A percentile compares a stretch with the other conserved stretches of the same genome.
Conservation (phyloP, 495 filamentous ascomycete genomes). For the Jackrogersella minutella region DNA sequence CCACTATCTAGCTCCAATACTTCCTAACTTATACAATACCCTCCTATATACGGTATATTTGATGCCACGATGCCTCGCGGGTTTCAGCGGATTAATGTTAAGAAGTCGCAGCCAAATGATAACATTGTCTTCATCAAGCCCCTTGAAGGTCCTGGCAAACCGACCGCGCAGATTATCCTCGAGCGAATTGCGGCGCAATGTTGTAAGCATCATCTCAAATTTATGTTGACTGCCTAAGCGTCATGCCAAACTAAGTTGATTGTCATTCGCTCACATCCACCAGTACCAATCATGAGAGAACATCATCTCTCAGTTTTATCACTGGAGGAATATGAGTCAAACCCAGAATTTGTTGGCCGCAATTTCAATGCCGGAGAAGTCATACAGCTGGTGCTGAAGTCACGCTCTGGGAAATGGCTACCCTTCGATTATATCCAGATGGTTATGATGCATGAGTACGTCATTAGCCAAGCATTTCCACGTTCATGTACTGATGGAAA, state of each 20-base stretch:
- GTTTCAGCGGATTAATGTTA: constrained; percentile 72
- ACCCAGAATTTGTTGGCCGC: constrained; percentile 76
- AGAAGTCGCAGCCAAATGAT: constrained; percentile 69
- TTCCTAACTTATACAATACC: too few relatives aligned
- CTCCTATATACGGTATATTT: too few relatives aligned
- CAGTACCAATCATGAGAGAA: constrained; percentile 73
- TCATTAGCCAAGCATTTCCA: neutral
- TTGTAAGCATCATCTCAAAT: constrained; percentile 45
- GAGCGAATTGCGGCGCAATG: constrained; percentile 81
- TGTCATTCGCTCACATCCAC: constrained; percentile 16
- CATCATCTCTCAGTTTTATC: constrained; percentile 73
- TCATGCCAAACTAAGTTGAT: neutral
- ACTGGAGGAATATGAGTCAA: constrained; percentile 79
- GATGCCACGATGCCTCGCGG: constrained; percentile 67
- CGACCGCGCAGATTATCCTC: constrained; percentile 71
- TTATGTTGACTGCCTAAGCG: neutral
- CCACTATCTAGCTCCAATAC: too few relatives aligned
- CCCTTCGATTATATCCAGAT: constrained; percentile 80
- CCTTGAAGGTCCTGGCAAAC: constrained; percentile 64
- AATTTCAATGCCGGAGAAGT: constrained; percentile 89
- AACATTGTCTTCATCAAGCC: constrained; percentile 81
- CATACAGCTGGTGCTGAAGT: constrained; percentile 78
- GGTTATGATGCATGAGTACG: constrained; percentile 80
- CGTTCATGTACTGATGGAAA: constrained; percentile 1
- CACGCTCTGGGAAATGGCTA: constrained; percentile 70